Evolutionary conservation across 179 eudicot species (phyloP).

Genomic region (Corrigiola litoralis): DNA sequence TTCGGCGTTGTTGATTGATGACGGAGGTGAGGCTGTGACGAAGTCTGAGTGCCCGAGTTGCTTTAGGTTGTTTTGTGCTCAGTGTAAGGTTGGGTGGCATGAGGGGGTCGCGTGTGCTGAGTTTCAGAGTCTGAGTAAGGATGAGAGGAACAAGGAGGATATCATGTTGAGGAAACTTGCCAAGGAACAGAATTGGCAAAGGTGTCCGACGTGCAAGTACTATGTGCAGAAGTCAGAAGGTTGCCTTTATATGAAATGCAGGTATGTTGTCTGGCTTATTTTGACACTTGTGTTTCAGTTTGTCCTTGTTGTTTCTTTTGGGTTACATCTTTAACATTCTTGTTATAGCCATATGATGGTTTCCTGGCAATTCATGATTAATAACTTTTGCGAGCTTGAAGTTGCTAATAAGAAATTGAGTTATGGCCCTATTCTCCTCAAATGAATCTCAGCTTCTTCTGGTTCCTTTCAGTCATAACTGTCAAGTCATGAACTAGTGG

Average conservation of each 20-base stretch:
- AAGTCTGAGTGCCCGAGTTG: constrained; percentile 52
- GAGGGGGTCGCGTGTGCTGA: constrained; percentile 43
- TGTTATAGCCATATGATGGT: too few species aligned
- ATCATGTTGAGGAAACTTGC: constrained; percentile 51
- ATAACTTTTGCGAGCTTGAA: too few species aligned
- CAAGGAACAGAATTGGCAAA: constrained; percentile 41
- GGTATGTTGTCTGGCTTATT: constrained; percentile 27
- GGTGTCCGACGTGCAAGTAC: constrained; percentile 59
- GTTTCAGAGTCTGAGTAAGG: constrained; percentile 36
- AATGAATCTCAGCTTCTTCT: too few species aligned
- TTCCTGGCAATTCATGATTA: too few species aligned
- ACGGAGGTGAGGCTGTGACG: constrained; percentile 26
- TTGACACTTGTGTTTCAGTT: background rate
- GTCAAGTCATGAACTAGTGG: too few species aligned
- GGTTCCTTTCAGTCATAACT: too few species aligned
- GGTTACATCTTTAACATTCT: too few species aligned
- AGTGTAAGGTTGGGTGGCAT: constrained; percentile 72
- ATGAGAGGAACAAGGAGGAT: constrained; percentile 44
- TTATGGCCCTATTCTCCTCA: too few species aligned
- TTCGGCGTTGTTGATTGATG: constrained; percentile 53
- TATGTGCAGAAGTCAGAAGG: constrained; percentile 58
- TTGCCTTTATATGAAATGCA: constrained; percentile 64
- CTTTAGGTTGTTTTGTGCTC: constrained; percentile 54
- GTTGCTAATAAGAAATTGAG: too few species aligned
- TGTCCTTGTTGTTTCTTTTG: background rate